Percentiles rank a stretch among this genome's conserved stretches.
Conservation (phyloP, 352 stramenopile genomes). For the Globisporangium irregulare region DNA sequence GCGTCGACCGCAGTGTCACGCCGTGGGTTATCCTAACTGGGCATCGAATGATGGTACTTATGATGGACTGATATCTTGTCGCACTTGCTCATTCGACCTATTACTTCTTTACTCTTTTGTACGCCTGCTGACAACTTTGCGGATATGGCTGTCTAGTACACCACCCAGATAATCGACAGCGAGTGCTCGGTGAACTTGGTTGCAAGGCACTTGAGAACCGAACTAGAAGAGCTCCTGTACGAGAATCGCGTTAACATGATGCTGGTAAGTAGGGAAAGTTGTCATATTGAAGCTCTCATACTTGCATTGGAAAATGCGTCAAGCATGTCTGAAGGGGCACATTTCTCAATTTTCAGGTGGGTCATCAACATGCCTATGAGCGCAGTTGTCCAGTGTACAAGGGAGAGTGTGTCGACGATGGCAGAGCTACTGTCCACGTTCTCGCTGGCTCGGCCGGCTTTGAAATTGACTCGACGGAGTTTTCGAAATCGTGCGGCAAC, state of each 20-base stretch:
- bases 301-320: background rate
- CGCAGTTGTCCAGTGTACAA: conserved; percentile 78
- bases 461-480: conserved; percentile 41
- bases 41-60: conserved; percentile 83
- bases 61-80: background rate
- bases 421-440: conserved; percentile 65
- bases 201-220: conserved; percentile 69
- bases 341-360: conserved; percentile 33
- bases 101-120: background rate
- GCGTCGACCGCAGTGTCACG: conserved; percentile 75
- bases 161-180: background rate
- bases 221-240: conserved; percentile 88
- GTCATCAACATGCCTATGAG: conserved; percentile 91
- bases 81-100: background rate
- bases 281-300: background rate
- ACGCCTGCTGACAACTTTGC: background rate
- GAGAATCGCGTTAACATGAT: conserved; percentile 87
- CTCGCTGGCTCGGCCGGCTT: conserved; percentile 76
- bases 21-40: conserved; percentile 91
- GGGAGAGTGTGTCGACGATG: conserved; percentile 53
- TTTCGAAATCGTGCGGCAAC: conserved; percentile 56
- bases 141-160: background rate
- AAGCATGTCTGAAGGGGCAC: background rate
- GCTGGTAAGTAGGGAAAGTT: conserved; percentile 37
- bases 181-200: conserved; percentile 45